Percentiles rank a stretch among this genome's conserved stretches.
Evolutionary conservation across 805 yeast species (phyloP).

Genomic region (Ogataea philodendri): DNA sequence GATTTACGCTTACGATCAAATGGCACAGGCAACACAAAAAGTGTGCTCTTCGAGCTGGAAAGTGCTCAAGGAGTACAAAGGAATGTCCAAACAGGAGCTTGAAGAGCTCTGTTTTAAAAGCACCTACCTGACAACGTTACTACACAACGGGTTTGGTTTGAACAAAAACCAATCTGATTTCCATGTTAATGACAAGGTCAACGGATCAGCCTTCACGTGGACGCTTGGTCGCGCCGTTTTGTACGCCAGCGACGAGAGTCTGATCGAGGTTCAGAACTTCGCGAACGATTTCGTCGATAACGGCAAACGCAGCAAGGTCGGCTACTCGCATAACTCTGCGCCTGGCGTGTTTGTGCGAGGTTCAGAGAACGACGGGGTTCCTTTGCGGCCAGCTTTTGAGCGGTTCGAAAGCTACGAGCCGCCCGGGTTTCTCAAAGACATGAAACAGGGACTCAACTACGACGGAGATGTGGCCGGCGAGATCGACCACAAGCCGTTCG

Average conservation of each 20-base stretch:
- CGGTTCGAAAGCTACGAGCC: conserved; percentile 20
- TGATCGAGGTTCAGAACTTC: conserved; percentile 40
- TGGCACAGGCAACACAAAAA: conserved; percentile 43
- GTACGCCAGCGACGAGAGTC: conserved; percentile 54
- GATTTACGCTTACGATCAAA: conserved; percentile 45
- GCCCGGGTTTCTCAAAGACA: conserved; percentile 22
- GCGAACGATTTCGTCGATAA: conserved; percentile 17
- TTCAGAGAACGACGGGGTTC: conserved; percentile 45
- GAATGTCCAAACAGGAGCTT: conserved; percentile 43
- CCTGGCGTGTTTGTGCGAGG: conserved; percentile 50
- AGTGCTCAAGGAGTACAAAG: conserved; percentile 25
- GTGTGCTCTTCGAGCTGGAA: conserved; percentile 46
- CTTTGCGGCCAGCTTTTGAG: conserved; percentile 43
- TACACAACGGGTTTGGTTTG: conserved; percentile 61
- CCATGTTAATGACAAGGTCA: conserved; percentile 55
- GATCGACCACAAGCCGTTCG: conserved; percentile 40
- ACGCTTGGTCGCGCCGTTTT: conserved; percentile 77
- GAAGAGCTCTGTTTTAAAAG: conserved; percentile 60
- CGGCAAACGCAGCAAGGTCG: conserved; percentile 32
- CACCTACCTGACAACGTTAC: conserved; percentile 53
- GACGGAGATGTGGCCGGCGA: conserved; percentile 36
- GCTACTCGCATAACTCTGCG: conserved; percentile 48
- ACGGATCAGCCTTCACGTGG: conserved; percentile 89
- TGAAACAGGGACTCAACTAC: conserved; percentile 31
- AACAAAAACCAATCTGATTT: conserved; percentile 43